Percentiles rank a stretch among this genome's conserved stretches.
These are phyloP conservation scores for Sindora glabra DNA, from an alignment of 306 rosid species.

Conservation along the genomic window DNA sequence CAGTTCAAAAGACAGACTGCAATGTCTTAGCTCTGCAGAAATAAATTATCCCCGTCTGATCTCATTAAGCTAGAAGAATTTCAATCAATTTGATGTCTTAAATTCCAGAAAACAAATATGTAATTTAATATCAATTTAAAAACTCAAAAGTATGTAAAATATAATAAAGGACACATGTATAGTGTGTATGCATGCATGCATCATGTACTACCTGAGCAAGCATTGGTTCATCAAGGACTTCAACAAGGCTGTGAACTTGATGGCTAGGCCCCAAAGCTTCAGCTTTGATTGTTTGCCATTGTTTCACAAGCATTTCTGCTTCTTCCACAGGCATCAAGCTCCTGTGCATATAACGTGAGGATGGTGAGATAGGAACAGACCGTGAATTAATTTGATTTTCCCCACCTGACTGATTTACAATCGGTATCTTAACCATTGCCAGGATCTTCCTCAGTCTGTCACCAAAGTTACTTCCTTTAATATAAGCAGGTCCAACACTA, in stretches of 20 bases:
- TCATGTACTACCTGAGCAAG: slow-evolving; percentile 70
- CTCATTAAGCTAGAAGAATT: no score
- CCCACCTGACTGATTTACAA: slow-evolving; percentile 31
- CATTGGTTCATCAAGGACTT: slow-evolving; percentile 88
- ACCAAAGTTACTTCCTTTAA: slow-evolving; percentile 34
- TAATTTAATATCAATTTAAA: no score
- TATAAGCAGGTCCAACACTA: slow-evolving; percentile 43
- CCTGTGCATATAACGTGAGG: slow-evolving; percentile 32
- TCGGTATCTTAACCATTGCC: slow-evolving; percentile 29
- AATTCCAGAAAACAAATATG: no score
- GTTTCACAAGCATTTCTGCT: slow-evolving; percentile 84
- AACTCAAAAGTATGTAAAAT: no score
- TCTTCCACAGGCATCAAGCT: slow-evolving; percentile 71
- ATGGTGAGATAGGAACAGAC: slow-evolving; percentile 27
- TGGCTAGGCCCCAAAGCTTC: slow-evolving; percentile 92
- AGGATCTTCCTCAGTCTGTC: slow-evolving; percentile 47
- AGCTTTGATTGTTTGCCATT: slow-evolving; percentile 86
- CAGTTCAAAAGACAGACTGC: no score
- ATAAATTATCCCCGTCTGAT: no score
- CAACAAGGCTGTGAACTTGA: slow-evolving; percentile 50
- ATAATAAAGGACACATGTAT: no score
- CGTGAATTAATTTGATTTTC: slow-evolving; percentile 22
- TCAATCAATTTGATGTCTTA: no score
- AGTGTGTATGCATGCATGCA: no score
- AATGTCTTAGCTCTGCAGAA: no score